A percentile compares a stretch with the other conserved stretches of the same genome.
Conservation (phyloP, 805 yeast species). For the Myxozyma lipomycoides region DNA sequence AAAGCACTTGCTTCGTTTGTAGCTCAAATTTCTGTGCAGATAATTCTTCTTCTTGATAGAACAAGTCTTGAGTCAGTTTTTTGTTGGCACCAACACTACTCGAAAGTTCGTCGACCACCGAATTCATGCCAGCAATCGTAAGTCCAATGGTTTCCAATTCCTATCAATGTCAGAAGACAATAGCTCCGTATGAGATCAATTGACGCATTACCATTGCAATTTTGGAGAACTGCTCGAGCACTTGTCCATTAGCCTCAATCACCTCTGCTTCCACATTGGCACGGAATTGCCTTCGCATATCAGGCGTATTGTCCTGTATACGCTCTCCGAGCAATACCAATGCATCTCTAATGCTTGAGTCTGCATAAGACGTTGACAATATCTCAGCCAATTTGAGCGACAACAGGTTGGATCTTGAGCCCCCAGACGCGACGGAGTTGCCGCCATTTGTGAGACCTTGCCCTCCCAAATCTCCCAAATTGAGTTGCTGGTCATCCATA, state of each 20-base stretch:
- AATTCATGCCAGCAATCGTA: slow-evolving; percentile 30
- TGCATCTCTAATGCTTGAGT: slow-evolving; percentile 35
- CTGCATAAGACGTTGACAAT: slow-evolving; percentile 37
- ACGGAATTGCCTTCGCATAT: slow-evolving; percentile 35
- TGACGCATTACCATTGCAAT: slow-evolving; percentile 30
- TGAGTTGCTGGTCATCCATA: background rate
- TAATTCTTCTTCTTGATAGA: slow-evolving; percentile 18
- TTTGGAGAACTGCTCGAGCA: slow-evolving; percentile 37
- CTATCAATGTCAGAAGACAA: slow-evolving; percentile 4
- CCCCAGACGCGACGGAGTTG: background rate
- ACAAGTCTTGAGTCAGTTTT: slow-evolving; percentile 30
- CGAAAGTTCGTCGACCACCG: slow-evolving; percentile 31
- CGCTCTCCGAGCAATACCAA: slow-evolving; percentile 33
- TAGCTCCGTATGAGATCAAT: background rate
- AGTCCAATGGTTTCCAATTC: slow-evolving; percentile 29
- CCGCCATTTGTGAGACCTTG: background rate
- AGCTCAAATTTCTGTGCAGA: slow-evolving; percentile 28
- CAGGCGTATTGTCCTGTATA: slow-evolving; percentile 35
- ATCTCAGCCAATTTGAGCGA: slow-evolving; percentile 28
- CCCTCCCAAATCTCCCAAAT: background rate
- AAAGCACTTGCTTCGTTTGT: slow-evolving; percentile 30
- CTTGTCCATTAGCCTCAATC: slow-evolving; percentile 33
- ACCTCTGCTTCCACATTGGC: slow-evolving; percentile 38
- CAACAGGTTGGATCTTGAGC: slow-evolving; percentile 19
- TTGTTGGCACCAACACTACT: slow-evolving; percentile 10